Percentiles rank a stretch among this genome's conserved stretches.
Evolutionary conservation across 2,329 filamentous ascomycete species (phyloP).

Genomic region (Thelonectria blattea): DNA sequence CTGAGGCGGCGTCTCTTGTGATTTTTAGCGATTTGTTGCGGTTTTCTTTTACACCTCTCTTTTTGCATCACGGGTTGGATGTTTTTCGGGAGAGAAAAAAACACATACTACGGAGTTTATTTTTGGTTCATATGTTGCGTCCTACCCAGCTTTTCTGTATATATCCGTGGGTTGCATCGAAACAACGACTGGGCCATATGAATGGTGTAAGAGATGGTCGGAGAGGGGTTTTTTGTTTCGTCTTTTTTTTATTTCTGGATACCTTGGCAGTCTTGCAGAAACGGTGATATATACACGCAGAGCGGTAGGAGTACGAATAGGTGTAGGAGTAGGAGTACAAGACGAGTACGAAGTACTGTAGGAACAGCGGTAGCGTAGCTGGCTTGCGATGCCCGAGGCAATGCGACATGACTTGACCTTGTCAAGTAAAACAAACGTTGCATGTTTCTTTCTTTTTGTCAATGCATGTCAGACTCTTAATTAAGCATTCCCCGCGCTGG

Average conservation of each 20-base stretch:
- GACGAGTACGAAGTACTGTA: no score
- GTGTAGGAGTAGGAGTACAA: no score
- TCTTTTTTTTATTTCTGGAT: constrained; percentile 10
- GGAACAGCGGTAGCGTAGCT: not conserved
- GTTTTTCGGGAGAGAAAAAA: not conserved
- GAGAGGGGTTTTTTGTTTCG: not conserved
- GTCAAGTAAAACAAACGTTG: not conserved
- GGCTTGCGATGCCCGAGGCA: not conserved
- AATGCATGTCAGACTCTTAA: not conserved
- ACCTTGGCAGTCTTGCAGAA: not conserved
- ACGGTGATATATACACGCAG: not conserved
- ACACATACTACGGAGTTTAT: not conserved
- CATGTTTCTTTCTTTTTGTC: not conserved
- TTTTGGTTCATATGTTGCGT: not conserved
- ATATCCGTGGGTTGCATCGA: not conserved
- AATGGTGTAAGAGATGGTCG: not conserved
- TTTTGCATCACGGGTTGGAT: not conserved
- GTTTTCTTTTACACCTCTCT: not conserved
- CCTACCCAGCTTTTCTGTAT: not conserved
- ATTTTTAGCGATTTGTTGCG: not conserved
- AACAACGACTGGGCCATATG: not conserved
- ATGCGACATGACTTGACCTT: not conserved
- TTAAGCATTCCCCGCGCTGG: not conserved
- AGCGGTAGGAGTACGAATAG: no score
- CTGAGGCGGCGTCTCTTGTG: constrained; percentile 16